Evolutionary conservation across 2,329 filamentous ascomycete species (phyloP), one percentile per base, ranked within the genome.

Genomic region (Diatrype stigma): DNA sequence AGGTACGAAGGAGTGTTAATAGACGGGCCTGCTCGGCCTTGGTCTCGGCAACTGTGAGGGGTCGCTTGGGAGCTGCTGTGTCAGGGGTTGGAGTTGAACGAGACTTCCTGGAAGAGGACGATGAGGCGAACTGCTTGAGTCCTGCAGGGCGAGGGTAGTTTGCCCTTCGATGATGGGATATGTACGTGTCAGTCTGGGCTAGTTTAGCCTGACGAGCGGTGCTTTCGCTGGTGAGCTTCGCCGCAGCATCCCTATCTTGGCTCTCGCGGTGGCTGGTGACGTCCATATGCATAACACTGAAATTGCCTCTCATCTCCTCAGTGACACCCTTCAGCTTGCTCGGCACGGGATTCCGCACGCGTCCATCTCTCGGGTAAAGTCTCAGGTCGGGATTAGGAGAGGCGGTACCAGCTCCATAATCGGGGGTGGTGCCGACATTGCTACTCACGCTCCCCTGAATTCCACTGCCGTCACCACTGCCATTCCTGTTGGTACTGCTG

Each of bases 221-320:
- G 57, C 74, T 78, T 62, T 86, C 81, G 60, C 82, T 86, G 12
- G 80, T 79, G 47, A 80, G 77, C 63, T 84, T 82, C 6, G 81
- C 81, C 44, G 79, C 76, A 47, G 76, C 75, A 60, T 78, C 74
- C 45, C 79, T 71, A 38, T 76, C 71, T 47, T 76, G 69, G 37
- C 75, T 73, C 51, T 76, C 73, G 54, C 70, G 67, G 61, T 68
- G 72, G 50, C 69, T 70, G 21, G 62, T 60, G 23, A 80, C 70
- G 32, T 78, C 75, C 71, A 86, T 83, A 51, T 84, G 80, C 76
- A 86, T 83, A 38, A 85, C 79, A 44, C 75, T 72, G 63, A 86
- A 86, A 57, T 83, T 84, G 26, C 82, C 82, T 53, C 79, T 79
- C 59, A 75, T 77, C 23, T 72, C 70, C 55, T 79, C 75, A 19